Base-by-base conservation (phyloP, 257 asterid genomes). In the Cruciata laevipes region DNA sequence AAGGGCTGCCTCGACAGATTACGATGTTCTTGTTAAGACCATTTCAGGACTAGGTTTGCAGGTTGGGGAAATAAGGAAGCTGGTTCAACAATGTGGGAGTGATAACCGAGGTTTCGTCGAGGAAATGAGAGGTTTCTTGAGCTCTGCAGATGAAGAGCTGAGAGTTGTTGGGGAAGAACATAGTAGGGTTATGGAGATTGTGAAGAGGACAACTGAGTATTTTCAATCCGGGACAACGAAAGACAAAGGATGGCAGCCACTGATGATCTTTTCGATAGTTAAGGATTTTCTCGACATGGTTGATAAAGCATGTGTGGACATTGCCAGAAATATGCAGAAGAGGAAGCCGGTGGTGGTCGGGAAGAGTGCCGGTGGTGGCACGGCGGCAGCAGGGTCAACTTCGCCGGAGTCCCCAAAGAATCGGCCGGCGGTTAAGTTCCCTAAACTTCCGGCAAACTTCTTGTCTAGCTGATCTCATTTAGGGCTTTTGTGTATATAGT, bases 261-360 rank as follows among this genome's bases (percentile, higher is more conserved):
- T 94, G 42, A 96, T 83, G 40, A 73, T 94, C 37, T 90, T 88
- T 44, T 70, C 83, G 0, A 87, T 90, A 3, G 86, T 90, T 11
- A 83, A 73, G 35, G 99, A 94, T 80, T 94, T 94, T 65, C 80
- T 88, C 24, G 82, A 77, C 61, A 85, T 94, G 98, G 98, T 90
- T 60, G 99, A 94, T 81, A 78, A 81, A 67, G 96, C 82, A 44
- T 91, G 99, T 72, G 65, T 89, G 53, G 98, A 88, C 5, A 89
- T 90, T 51, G 80, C 96, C 10, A 82, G 86, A 73, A 81, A 85
- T 67, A 66, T 79, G 72, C 98, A 90, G 84, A 90, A 71, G 73
- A 83, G 83, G 65, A 87, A 76, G 74, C 76, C 87, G 4, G 65
- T 51, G 4, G 65, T 51, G 51, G 51, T 89, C 9, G 71, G 80